phyloP scores from a whole-genome alignment of 805 yeast species.

The Lipomyces spencermartinsiae region DNA sequence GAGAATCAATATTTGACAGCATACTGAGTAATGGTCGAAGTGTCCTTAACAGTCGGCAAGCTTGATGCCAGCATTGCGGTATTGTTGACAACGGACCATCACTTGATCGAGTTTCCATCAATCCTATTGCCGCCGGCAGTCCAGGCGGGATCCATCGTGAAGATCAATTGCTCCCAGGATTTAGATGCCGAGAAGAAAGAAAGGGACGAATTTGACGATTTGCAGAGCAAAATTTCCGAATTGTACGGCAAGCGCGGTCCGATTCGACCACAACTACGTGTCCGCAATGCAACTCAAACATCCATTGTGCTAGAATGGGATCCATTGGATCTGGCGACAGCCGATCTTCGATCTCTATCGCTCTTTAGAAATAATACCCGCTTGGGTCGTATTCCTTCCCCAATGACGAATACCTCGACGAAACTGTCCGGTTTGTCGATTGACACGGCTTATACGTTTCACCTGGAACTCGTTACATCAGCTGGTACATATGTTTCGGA shows the following conservation, averaged over 20 bases:
- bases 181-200: conserved; percentile 67
- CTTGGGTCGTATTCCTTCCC: conserved; percentile 83
- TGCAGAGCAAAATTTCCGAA: conserved; percentile 75
- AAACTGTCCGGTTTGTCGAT: conserved; percentile 91
- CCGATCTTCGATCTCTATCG: conserved; percentile 75
- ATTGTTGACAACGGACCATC: conserved; percentile 88
- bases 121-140: conserved; percentile 88
- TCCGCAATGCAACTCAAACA: conserved; percentile 88
- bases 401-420: conserved; percentile 76
- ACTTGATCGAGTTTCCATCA: conserved; percentile 95
- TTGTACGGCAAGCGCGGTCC: conserved; percentile 80
- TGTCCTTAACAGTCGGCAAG: conserved; percentile 84
- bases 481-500: conserved; percentile 86
- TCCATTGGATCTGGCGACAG: conserved; percentile 78
- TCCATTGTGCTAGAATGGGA: conserved; percentile 97
- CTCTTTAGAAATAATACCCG: conserved; percentile 72
- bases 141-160: conserved; percentile 88
- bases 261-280: conserved; percentile 66
- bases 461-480: conserved; percentile 80
- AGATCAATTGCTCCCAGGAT: conserved; percentile 83
- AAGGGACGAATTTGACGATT: conserved; percentile 58
- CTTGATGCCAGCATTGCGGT: conserved; percentile 94
- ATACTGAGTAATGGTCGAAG: conserved; percentile 32
- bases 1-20: not conserved
- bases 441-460: conserved; percentile 80